Evolutionary conservation across 2,329 filamentous ascomycete genomes (phyloP).

Genomic region (Xylaria arbuscula): DNA sequence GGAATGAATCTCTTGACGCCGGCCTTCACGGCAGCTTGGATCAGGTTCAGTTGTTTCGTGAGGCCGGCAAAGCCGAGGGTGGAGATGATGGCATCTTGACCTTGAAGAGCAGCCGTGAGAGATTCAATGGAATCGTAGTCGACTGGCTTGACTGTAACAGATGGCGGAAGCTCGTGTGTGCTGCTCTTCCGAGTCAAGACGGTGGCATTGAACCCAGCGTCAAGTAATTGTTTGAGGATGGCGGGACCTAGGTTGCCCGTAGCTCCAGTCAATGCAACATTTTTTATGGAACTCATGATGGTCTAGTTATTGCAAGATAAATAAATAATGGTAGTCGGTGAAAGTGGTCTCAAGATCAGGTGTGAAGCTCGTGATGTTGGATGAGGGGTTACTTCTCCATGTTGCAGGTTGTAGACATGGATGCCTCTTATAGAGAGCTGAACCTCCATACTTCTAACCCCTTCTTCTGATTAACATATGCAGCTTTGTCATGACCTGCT

Average conservation of each 20-base stretch:
- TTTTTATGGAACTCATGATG: conserved; percentile 39
- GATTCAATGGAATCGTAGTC: conserved; percentile 62
- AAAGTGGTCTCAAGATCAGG: background rate
- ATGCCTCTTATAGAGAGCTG: background rate
- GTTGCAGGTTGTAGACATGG: background rate
- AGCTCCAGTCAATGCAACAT: conserved; percentile 41
- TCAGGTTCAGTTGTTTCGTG: conserved; percentile 58
- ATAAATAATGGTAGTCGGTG: background rate
- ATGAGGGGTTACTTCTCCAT: conserved; percentile 6
- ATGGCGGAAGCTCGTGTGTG: conserved; percentile 48
- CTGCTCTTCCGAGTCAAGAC: conserved; percentile 64
- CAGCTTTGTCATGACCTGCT: background rate
- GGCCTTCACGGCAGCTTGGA: conserved; percentile 68
- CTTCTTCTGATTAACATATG: background rate
- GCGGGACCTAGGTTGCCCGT: conserved; percentile 53
- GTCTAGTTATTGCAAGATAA: background rate
- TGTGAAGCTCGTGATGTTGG: background rate
- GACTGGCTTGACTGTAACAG: conserved; percentile 58
- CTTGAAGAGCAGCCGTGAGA: conserved; percentile 61
- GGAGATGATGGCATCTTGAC: conserved; percentile 69
- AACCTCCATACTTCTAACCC: background rate
- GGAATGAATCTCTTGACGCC: conserved; percentile 69
- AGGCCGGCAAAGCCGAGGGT: conserved; percentile 51
- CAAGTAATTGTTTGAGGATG: conserved; percentile 53
- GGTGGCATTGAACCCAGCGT: conserved; percentile 61